phyloP scores from a whole-genome alignment of 2,329 filamentous ascomycete species.

The Epichloe hybrida region DNA sequence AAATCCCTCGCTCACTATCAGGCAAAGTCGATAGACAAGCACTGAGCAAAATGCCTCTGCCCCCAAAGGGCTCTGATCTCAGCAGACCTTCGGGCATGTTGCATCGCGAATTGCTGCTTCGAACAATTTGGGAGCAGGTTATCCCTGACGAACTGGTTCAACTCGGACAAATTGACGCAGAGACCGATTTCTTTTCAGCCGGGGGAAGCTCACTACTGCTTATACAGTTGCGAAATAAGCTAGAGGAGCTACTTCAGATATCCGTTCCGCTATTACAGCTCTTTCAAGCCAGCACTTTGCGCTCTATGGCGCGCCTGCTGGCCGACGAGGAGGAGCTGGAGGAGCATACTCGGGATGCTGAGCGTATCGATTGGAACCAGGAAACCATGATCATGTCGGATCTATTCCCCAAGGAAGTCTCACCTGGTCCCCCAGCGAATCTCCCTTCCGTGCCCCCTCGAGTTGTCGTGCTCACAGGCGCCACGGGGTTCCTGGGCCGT shows the following conservation, averaged over 20 bases:
- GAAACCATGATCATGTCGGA: background rate
- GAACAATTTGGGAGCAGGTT: background rate
- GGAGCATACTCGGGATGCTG: too few relatives aligned
- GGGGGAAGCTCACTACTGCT: background rate
- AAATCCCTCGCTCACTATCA: background rate
- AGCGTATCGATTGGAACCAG: background rate
- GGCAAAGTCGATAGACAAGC: background rate
- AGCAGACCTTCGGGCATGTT: background rate
- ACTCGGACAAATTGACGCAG: background rate
- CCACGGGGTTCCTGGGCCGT: slow-evolving; percentile 4
- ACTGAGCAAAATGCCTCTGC: background rate
- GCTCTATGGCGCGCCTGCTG: background rate
- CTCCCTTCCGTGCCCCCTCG: background rate
- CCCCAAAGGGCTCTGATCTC: background rate
- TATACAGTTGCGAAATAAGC: background rate
- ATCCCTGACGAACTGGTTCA: background rate
- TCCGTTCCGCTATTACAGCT: background rate
- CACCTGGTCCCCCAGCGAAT: background rate
- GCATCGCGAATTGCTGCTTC: background rate
- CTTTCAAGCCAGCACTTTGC: background rate
- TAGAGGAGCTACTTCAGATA: background rate
- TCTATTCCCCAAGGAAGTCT: background rate
- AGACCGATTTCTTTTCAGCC: background rate
- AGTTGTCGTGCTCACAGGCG: slow-evolving; percentile 3
- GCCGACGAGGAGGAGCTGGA: background rate